Percentiles rank a stretch among this genome's conserved stretches.
Evolutionary conservation across 192 early-diverging fungal genomes (phyloP).

Genomic region (Coemansia sp.): DNA sequence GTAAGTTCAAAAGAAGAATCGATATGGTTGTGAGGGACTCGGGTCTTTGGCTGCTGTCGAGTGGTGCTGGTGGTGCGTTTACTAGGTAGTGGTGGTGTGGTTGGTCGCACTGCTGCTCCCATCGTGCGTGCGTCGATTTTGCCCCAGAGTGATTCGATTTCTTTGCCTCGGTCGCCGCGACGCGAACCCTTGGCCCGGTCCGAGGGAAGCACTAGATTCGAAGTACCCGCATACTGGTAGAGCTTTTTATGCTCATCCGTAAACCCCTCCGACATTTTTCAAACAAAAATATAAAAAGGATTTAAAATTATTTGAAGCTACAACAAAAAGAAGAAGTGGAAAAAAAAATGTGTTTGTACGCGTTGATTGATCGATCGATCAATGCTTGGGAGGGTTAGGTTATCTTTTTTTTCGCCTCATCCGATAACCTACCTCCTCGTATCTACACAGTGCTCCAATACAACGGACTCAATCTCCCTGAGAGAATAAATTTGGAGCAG

Average conservation of each 20-base stretch:
- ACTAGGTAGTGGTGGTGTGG: slow-evolving; percentile 58
- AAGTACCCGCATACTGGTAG: slow-evolving; percentile 87
- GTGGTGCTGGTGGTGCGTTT: slow-evolving; percentile 61
- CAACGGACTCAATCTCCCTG: too few relatives aligned
- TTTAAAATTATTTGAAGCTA: too few relatives aligned
- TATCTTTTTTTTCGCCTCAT: too few relatives aligned
- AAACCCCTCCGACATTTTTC: slow-evolving; percentile 42
- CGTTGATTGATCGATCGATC: too few relatives aligned
- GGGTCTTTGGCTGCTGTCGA: slow-evolving; percentile 46
- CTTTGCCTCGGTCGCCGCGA: slow-evolving; percentile 93
- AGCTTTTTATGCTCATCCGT: slow-evolving; percentile 56
- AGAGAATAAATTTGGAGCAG: too few relatives aligned
- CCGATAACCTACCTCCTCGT: too few relatives aligned
- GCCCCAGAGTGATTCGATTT: slow-evolving; percentile 91
- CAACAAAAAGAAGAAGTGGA: too few relatives aligned
- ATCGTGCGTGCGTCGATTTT: slow-evolving; percentile 83
- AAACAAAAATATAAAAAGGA: too few relatives aligned
- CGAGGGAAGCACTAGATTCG: slow-evolving; percentile 95
- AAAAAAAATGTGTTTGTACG: not conserved
- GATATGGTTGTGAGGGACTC: too few relatives aligned
- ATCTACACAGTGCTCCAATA: too few relatives aligned
- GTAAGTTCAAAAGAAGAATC: slow-evolving; percentile 73
- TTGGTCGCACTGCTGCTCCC: slow-evolving; percentile 77
- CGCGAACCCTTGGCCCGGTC: slow-evolving; percentile 81
- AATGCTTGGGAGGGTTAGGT: too few relatives aligned